Evolutionary conservation across 495 filamentous ascomycete species (phyloP).

Genomic region (Annulohypoxylon nitens): DNA sequence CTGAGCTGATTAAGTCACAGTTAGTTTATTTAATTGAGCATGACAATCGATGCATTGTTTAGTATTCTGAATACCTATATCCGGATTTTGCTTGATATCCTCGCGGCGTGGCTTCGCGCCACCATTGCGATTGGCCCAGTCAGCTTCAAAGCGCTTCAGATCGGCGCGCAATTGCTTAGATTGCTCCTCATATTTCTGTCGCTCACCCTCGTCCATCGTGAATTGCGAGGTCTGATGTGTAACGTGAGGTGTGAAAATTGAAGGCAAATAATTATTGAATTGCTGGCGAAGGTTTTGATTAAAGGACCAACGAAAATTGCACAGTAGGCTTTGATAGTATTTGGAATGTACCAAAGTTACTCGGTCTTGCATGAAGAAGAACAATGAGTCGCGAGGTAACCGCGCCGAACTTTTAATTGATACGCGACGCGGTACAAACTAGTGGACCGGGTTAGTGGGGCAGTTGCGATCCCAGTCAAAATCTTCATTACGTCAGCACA

Average conservation of each 20-base stretch:
- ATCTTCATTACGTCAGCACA: constrained; percentile 8
- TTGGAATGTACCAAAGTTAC: background rate
- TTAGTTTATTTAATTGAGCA: constrained; percentile 13
- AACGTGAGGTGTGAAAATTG: background rate
- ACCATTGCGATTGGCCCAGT: constrained; percentile 75
- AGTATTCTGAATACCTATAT: constrained; percentile 73
- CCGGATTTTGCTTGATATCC: constrained; percentile 87
- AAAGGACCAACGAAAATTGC: background rate
- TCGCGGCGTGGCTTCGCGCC: constrained; percentile 83
- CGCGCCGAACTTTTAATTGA: constrained; percentile 26
- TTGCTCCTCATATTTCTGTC: constrained; percentile 55
- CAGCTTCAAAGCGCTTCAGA: constrained; percentile 87
- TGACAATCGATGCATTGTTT: background rate
- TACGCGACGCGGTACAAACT: constrained; percentile 36
- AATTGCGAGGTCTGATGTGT: background rate
- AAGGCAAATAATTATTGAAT: background rate
- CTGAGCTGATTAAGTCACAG: constrained; percentile 64
- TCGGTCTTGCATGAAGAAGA: background rate
- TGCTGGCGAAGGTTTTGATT: background rate
- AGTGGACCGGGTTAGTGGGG: background rate
- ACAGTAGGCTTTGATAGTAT: background rate
- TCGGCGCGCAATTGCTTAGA: constrained; percentile 72
- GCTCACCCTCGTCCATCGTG: constrained; percentile 60
- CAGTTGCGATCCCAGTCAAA: background rate
- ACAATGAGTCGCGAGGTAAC: background rate